Evolutionary conservation across 495 filamentous ascomycete genomes (phyloP).

Genomic region (Lindgomyces ingoldianus): DNA sequence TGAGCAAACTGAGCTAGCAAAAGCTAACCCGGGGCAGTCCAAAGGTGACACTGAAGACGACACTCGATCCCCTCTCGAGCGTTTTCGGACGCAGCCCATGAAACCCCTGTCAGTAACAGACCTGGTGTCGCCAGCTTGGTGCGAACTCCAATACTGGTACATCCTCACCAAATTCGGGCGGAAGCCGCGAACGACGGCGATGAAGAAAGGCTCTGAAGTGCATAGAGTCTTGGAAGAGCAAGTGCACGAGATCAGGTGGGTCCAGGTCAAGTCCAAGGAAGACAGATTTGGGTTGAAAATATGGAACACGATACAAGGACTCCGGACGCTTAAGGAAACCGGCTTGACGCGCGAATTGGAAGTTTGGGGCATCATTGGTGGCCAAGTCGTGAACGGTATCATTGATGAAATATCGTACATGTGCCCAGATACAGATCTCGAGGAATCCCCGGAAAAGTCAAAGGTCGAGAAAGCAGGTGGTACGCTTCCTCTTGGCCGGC

Average conservation of each 20-base stretch:
- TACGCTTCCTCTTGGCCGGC: conserved; percentile 15
- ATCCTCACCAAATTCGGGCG: conserved; percentile 73
- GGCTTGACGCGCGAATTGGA: conserved; percentile 88
- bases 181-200: conserved; percentile 72
- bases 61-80: conserved; percentile 62
- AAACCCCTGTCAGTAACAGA: conserved; percentile 90
- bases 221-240: conserved; percentile 85
- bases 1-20: not conserved
- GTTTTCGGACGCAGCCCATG: conserved; percentile 74
- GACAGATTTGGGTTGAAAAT: conserved; percentile 80
- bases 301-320: conserved; percentile 90
- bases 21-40: not conserved
- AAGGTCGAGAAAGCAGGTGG: conserved; percentile 11
- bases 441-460: conserved; percentile 46
- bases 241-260: conserved; percentile 71
- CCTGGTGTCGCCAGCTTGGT: conserved; percentile 86
- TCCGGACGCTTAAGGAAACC: conserved; percentile 71
- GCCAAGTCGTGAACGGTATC: conserved; percentile 80
- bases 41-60: conserved; percentile 36
- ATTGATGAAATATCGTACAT: conserved; percentile 83
- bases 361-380: conserved; percentile 87
- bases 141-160: conserved; percentile 92
- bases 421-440: conserved; percentile 70
- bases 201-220: conserved; percentile 75
- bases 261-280: conserved; percentile 73